Evolutionary conservation across 176 grass and related monocot species (phyloP), one percentile per base, ranked within the genome.

Genomic region (Phoenix dactylifera): DNA sequence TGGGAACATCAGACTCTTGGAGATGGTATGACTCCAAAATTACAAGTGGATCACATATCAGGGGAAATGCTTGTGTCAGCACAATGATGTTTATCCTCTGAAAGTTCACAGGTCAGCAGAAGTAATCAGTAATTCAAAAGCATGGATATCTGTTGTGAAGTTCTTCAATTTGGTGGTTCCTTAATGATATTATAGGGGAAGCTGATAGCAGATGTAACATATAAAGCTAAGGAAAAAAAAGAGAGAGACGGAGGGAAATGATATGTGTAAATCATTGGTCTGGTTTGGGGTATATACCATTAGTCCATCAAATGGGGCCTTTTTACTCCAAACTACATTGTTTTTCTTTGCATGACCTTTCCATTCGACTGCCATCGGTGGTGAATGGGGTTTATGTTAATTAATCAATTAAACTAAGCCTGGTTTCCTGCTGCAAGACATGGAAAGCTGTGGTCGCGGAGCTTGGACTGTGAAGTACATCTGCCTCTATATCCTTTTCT

Each of bases 261-360:
- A 65, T 20, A 20, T 72, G 61, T 88, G 83, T 96, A 91, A 65
- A 88, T 96, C 87, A 90, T 95, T 95, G 83, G 83, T 95, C 87
- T 90, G 83, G 80, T 95, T 82, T 60, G 74, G 64, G 69, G 69
- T 81, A 66, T 9, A 44, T 44, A 44, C 35, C 77, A 87, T 83
- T 83, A 89, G 79, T 73, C 70, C 64, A 81, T 89, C 66, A 86
- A 3, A 67, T n/a, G 4, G 29, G 24, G 57, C 57, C 6, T n/a
- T 18, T 20, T 55, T n/a, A 20, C 17, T 20, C 17, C 20, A 20
- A 6, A n/a, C 4, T 55, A 18, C 9, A 7, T 10, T 6, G 19
- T 15, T 44, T 14, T 44, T 14, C 9, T 44, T 44, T 9, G 35
- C 35, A 44, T 44, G 35, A 44, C 9, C 35, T 44, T 44, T 14